Base-by-base conservation (phyloP, 2,329 filamentous ascomycete genomes). In the Fusarium tanahbumbuense region DNA sequence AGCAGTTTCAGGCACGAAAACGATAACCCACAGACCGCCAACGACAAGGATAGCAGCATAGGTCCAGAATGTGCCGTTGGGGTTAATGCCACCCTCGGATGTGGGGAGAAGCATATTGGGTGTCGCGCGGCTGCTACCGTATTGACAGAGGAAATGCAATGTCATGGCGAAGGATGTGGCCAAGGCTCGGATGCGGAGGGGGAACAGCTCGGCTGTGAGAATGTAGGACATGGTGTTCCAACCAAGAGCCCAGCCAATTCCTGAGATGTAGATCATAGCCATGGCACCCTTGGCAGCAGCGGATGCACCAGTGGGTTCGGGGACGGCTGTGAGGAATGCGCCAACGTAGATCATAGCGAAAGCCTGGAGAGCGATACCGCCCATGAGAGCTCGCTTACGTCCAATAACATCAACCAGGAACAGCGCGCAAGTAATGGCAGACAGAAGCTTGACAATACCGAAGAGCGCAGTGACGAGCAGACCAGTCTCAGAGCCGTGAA, bases 211-310 rank as follows among this genome's bases (percentile, higher is more conserved):
- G 5, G 64, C 64, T 2, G 64, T 67, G 0, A 71, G 70, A 5
- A 71, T 59, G 32, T 71, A 71, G 6, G 64, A 70, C 41, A 71
- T 50, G 0, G 68, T 71, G 27, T 66, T 71, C 32, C 70, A 52
- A 8, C 69, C 69, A 16, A 71, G 60, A 7, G 69, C 64, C 68
- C 64, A 71, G 1, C 69, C 64, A 12, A 71, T 57, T 4, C 68
- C 69, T 9, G 70, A 64, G 8, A 71, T 42, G 12, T 69, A 71
- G 10, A 71, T 66, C 30, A 62, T 60, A 0, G 55, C 60, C 34
- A 71, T 71, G 4, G 61, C 61, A 15, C 59, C 61, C 18, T 20
- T 30, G 8, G 61, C 60, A 3, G 61, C 59, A 5, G 23, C 7
- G 4, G 59, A 48, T 27, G 61, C 30, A 34, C 59, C 44, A 2